These are phyloP conservation scores for Salicornia ramosissima DNA, from an alignment of 148 eudicot genomes.

Conservation along the genomic window DNA sequence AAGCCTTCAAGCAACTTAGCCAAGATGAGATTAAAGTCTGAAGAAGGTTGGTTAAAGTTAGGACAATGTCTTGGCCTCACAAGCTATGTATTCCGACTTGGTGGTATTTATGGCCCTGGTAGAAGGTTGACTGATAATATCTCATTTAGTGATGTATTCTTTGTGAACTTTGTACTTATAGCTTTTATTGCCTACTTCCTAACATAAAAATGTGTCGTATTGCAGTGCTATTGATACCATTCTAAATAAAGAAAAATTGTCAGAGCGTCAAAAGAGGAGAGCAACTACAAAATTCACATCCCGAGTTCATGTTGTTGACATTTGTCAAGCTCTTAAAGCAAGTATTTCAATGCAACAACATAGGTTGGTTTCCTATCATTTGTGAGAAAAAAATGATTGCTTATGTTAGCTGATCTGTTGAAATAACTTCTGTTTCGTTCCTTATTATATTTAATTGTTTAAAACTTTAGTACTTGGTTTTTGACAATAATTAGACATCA, in stretches of 20 bases:
- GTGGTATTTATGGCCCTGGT: conserved; percentile 92
- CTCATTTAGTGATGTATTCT: background rate
- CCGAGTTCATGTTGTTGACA: conserved; percentile 82
- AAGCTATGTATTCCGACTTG: conserved; percentile 68
- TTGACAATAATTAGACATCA: background rate
- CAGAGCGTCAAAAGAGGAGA: conserved; percentile 55
- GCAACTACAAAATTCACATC: conserved; percentile 62
- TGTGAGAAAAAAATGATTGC: background rate
- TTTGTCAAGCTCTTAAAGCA: conserved; percentile 72
- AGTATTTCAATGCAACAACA: conserved; percentile 41
- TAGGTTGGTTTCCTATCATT: conserved; percentile 38
- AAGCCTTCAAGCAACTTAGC: conserved; percentile 44
- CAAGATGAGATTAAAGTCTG: conserved; percentile 65
- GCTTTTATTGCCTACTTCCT: background rate
- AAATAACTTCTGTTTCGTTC: background rate
- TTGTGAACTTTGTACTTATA: conserved; percentile 1
- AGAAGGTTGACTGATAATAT: conserved; percentile 54
- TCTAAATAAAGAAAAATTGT: conserved; percentile 49
- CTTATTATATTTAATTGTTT: no score
- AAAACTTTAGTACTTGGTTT: background rate
- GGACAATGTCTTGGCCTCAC: conserved; percentile 62
- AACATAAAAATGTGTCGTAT: background rate
- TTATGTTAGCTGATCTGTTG: background rate
- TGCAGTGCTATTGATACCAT: conserved; percentile 84
- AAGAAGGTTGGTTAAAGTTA: conserved; percentile 68